Base-by-base conservation (phyloP, 31 red algal genomes). In the Endocladia muricata region DNA sequence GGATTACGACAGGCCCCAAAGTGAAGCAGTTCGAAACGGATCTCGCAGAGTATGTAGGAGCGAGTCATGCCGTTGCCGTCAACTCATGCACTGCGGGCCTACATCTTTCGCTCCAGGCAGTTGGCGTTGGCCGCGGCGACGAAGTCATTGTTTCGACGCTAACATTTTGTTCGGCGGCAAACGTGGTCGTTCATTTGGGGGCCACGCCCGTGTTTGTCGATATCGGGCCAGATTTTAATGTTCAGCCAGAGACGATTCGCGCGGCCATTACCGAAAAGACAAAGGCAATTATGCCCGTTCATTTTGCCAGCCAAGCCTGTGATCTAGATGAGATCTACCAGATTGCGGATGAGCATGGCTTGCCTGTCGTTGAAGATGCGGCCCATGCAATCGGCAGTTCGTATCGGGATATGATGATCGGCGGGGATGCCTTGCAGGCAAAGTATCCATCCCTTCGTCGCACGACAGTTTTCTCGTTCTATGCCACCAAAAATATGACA, bases 171-270 rank as follows among this genome's bases (percentile, higher is more conserved):
- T 47, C 76, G 41, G 59, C 82, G 35, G 82, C 82, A 25, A 57
- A 81, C 19, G 82, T 63, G 32, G 48, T 86, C 29, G 56, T 37
- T n/a, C 36, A 58, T 32, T 37, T 82, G 32, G 82, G 82, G 34
- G 82, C 82, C 13, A 82, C 56, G 25, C 57, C 62, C 61, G 82
- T 86, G 4, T 86, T 84, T 84, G 82, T 80, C 76, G 82, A 86
- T 51, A 69, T 86, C 40, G 62, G 68, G 34, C 15, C 49, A 36
- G 67, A 54, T 31, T 86, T 44, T 37, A 78, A 51, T 21, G 32
- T 86, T 28, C 23, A 42, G 25, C 26, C 52, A 35, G 25, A 22
- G 22, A 23, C 33, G 23, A 55, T 56, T 74, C 28, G 55, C 26
- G 42, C 36, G 21, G 30, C 70, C 26, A 55, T 74, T 25, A 74